These are phyloP conservation scores for Entonaema liquescens DNA, from an alignment of 495 filamentous ascomycete species.

Conservation along the genomic window DNA sequence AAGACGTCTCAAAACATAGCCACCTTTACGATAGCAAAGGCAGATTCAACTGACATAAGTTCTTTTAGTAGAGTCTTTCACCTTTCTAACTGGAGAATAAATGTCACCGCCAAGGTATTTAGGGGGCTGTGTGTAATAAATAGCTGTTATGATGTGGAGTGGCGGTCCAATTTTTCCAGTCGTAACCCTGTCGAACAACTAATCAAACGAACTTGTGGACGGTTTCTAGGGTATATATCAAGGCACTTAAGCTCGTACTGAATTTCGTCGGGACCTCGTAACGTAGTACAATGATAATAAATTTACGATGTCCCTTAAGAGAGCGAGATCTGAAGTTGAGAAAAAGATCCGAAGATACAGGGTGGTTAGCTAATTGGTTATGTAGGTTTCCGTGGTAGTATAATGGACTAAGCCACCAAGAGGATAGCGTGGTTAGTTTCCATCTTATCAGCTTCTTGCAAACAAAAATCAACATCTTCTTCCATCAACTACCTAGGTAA, in stretches of 20 bases:
- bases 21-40: not conserved
- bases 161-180: constrained; percentile 24
- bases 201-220: constrained; percentile 4
- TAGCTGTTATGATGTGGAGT: constrained; percentile 35
- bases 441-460: not conserved
- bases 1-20: not conserved
- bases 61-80: not conserved
- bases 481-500: not conserved
- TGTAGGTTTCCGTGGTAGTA: not conserved
- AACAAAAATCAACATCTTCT: not conserved
- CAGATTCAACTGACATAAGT: not conserved
- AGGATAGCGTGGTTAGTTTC: not conserved
- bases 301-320: not conserved
- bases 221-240: constrained; percentile 5
- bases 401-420: not conserved
- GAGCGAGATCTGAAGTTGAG: not conserved
- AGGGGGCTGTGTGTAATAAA: constrained; percentile 27
- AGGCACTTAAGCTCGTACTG: not conserved
- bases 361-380: not conserved
- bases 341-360: not conserved
- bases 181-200: constrained; percentile 11
- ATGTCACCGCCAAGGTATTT: constrained; percentile 27
- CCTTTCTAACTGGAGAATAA: constrained; percentile 4
- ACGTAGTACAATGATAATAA: not conserved
- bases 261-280: not conserved